These are phyloP conservation scores for Mortierella sp. DNA, from an alignment of 371 early-diverging fungal genomes.

Conservation along the genomic window DNA sequence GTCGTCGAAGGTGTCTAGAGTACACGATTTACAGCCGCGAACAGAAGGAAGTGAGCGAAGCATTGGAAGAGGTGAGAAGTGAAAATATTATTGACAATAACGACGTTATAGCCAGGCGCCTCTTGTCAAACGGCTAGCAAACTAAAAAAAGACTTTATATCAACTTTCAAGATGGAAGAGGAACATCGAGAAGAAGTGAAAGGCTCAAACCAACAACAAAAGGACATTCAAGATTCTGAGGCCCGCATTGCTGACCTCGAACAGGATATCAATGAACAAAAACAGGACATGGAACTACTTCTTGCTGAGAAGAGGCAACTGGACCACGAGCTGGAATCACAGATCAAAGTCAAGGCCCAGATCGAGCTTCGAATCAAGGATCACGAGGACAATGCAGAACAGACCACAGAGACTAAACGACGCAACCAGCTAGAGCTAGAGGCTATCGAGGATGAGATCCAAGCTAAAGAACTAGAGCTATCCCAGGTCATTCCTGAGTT, in stretches of 20 bases:
- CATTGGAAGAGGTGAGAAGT: slow-evolving; percentile 75
- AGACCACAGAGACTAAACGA: slow-evolving; percentile 49
- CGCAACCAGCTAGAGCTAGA: slow-evolving; percentile 58
- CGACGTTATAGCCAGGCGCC: too few relatives aligned
- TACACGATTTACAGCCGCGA: slow-evolving; percentile 94
- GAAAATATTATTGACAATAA: too few relatives aligned
- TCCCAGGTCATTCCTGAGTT: slow-evolving; percentile 64
- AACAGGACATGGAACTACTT: slow-evolving; percentile 60
- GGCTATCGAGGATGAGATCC: slow-evolving; percentile 68
- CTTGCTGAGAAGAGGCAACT: slow-evolving; percentile 69
- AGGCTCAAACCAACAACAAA: slow-evolving; percentile 51
- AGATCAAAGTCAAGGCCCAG: slow-evolving; percentile 67
- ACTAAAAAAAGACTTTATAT: too few relatives aligned
- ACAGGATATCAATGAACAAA: slow-evolving; percentile 56
- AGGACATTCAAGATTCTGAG: slow-evolving; percentile 25
- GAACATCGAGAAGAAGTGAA: slow-evolving; percentile 61
- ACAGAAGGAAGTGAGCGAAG: slow-evolving; percentile 79
- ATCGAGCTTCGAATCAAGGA: slow-evolving; percentile 68
- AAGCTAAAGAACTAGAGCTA: slow-evolving; percentile 65
- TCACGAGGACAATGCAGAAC: slow-evolving; percentile 63
- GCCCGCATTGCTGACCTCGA: slow-evolving; percentile 50
- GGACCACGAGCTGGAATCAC: slow-evolving; percentile 64
- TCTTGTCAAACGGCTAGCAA: too few relatives aligned
- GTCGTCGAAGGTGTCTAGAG: slow-evolving; percentile 88
- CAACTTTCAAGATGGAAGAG: slow-evolving; percentile 58